phyloP scores from a whole-genome alignment of 495 filamentous ascomycete species.

The Mycothermus thermophilus region DNA sequence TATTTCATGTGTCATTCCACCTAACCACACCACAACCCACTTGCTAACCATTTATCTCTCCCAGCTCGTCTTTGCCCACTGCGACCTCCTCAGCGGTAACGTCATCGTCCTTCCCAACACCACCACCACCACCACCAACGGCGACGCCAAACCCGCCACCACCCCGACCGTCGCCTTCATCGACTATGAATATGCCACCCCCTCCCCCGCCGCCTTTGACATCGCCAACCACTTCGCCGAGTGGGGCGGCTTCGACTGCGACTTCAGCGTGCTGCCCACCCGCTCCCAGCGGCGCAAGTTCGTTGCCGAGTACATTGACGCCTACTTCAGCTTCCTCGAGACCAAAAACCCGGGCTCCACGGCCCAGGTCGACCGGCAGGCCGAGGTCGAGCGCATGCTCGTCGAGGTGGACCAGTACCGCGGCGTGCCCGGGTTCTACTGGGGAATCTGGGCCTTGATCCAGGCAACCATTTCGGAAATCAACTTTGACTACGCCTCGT shows the following conservation, averaged over 20 bases:
- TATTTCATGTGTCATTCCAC: no score
- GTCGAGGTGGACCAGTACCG: slow-evolving; percentile 76
- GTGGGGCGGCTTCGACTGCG: slow-evolving; percentile 95
- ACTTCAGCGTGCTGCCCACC: slow-evolving; percentile 72
- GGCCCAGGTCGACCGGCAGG: slow-evolving; percentile 37
- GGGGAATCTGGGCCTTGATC: slow-evolving; percentile 94
- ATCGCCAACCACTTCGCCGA: slow-evolving; percentile 98
- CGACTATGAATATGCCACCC: slow-evolving; percentile 94
- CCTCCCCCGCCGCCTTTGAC: slow-evolving; percentile 93
- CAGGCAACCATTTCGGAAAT: slow-evolving; percentile 92
- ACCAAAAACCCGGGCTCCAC: slow-evolving; percentile 19
- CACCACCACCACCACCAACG: slow-evolving; percentile 21
- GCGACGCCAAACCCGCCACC: slow-evolving; percentile 19
- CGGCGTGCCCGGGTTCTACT: slow-evolving; percentile 76
- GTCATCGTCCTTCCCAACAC: slow-evolving; percentile 65
- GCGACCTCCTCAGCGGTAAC: slow-evolving; percentile 88
- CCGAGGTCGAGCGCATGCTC: slow-evolving; percentile 47
- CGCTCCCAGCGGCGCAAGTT: slow-evolving; percentile 65
- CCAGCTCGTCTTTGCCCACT: slow-evolving; percentile 84
- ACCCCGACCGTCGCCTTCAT: slow-evolving; percentile 64
- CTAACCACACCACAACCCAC: no score
- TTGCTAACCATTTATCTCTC: slow-evolving; percentile 8
- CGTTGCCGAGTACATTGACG: slow-evolving; percentile 61
- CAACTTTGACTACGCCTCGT: slow-evolving; percentile 91
- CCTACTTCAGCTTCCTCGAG: slow-evolving; percentile 34